These are phyloP conservation scores for Malus fusca DNA, from an alignment of 306 rosid species.

Conservation along the genomic window DNA sequence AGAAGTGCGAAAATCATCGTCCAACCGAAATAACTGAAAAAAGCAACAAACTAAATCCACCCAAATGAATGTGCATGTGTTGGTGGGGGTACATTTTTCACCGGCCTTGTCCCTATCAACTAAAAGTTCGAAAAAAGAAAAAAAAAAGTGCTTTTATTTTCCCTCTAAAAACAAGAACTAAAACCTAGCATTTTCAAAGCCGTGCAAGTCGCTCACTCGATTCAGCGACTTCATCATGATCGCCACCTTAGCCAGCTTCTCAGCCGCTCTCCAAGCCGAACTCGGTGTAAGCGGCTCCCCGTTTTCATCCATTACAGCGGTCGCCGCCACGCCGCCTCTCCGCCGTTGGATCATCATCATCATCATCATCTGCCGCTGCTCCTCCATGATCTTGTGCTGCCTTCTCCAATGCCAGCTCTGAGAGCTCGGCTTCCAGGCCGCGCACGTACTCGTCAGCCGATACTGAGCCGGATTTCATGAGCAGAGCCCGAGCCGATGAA, in stretches of 20 bases:
- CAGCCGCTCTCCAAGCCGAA: conserved; percentile 82
- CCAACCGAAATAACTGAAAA: no score
- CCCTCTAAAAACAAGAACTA: neutral
- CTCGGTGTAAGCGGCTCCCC: conserved; percentile 77
- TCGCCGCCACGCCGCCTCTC: conserved; percentile 23
- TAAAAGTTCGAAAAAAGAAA: no score
- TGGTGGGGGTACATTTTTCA: no score
- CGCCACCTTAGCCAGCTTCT: conserved; percentile 75
- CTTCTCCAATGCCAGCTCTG: conserved; percentile 58
- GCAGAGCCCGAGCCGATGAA: conserved; percentile 56
- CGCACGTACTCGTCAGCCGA: conserved; percentile 40
- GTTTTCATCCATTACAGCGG: conserved; percentile 39
- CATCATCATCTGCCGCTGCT: conserved; percentile 16
- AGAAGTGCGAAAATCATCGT: no score
- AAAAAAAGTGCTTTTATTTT: neutral
- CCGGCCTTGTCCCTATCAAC: no score
- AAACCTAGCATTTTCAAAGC: conserved; percentile 87
- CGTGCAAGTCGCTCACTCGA: conserved; percentile 74
- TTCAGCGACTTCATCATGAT: conserved; percentile 64
- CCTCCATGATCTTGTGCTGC: conserved; percentile 35
- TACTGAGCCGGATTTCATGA: conserved; percentile 35
- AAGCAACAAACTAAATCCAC: neutral
- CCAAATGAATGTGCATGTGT: no score
- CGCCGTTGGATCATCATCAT: conserved; percentile 35
- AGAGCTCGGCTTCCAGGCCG: conserved; percentile 62